Conservation (phyloP, 306 rosid genomes). For the Lathyrus oleraceus region DNA sequence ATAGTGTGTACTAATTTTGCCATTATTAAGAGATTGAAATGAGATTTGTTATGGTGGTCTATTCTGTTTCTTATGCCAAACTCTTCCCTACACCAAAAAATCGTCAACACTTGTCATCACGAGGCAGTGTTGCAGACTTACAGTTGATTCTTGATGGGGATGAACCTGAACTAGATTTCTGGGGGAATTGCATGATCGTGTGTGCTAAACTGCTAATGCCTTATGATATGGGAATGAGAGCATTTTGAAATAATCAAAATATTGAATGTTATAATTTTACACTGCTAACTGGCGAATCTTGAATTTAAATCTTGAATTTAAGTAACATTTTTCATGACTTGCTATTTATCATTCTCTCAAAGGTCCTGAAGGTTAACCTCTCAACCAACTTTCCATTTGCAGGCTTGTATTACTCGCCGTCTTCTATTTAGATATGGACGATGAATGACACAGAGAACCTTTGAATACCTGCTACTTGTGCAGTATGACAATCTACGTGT, state of each 20-base stretch:
- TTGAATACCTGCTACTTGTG: slow-evolving; percentile 41
- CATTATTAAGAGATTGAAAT: not conserved
- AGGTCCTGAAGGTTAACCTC: slow-evolving; percentile 30
- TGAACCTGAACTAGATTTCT: not conserved
- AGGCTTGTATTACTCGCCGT: slow-evolving; percentile 73
- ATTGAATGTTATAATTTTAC: not conserved
- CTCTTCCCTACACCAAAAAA: not conserved
- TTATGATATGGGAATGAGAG: not conserved
- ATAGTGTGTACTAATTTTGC: not conserved
- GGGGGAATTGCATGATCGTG: not conserved
- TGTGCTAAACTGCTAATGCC: not conserved
- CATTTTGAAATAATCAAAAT: slow-evolving; percentile 17
- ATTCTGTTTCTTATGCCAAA: slow-evolving; percentile 19
- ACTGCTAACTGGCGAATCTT: not conserved
- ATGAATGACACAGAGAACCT: slow-evolving; percentile 50
- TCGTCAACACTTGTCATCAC: slow-evolving; percentile 20
- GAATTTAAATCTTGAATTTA: not conserved
- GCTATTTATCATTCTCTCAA: slow-evolving; percentile 3
- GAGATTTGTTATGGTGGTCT: not conserved
- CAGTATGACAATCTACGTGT: slow-evolving; percentile 41
- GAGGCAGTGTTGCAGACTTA: slow-evolving; percentile 21
- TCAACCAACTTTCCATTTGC: slow-evolving; percentile 53
- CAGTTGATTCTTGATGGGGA: slow-evolving; percentile 21
- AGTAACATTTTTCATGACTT: not conserved
- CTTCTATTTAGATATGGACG: slow-evolving; percentile 60